Evolutionary conservation across 2,329 filamentous ascomycete genomes (phyloP), one percentile per base, ranked within the genome.

Genomic region (Cladophialophora yegresii): DNA sequence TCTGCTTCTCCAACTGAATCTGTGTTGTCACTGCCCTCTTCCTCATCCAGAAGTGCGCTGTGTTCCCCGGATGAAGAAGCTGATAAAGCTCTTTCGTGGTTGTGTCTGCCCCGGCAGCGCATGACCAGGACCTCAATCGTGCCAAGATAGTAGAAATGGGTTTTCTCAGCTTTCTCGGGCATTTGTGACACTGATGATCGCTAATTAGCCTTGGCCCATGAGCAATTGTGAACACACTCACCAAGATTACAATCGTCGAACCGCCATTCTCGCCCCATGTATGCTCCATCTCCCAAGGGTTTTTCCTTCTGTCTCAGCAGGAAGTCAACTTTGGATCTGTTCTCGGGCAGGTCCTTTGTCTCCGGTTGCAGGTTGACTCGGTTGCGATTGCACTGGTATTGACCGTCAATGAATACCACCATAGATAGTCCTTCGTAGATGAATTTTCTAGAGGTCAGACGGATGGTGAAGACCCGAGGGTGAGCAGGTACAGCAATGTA

Each of bases 381-480:
- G 71, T 83, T 83, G 62, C 84, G 82, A 65, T 85, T 85, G 73
- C 82, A 84, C 70, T 85, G 83, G 66, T 85, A 85, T 5, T 81
- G 73, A 20, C 84, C 84, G 68, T 86, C 84, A 47, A 85, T 84
- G 74, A 80, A 85, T 28, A 85, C 82, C 65, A 82, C 83, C 72
- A 83, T 80, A 1, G 82, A 79, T 10, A 86, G 72, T 0, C 84
- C 84, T 26, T 80, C 77, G 0, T 80, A 80, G 66, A 85, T 83
- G 73, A 81, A 85, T 32, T 77, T 79, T 40, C 73, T 73, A 0
- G 82, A 82, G 2, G 73, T 77, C 45, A 85, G 75, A 64, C 79
- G 81, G 40, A 86, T 74, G 22, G 74, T 77, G 72, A 86, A 86
- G 0, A 77, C 72, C 13, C 76, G 73, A 53, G 75, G 72, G 40